A percentile compares a stretch with the other conserved stretches of the same genome.
Evolutionary conservation across 2,329 filamentous ascomycete species (phyloP).

Genomic region (Microdochium nivale): DNA sequence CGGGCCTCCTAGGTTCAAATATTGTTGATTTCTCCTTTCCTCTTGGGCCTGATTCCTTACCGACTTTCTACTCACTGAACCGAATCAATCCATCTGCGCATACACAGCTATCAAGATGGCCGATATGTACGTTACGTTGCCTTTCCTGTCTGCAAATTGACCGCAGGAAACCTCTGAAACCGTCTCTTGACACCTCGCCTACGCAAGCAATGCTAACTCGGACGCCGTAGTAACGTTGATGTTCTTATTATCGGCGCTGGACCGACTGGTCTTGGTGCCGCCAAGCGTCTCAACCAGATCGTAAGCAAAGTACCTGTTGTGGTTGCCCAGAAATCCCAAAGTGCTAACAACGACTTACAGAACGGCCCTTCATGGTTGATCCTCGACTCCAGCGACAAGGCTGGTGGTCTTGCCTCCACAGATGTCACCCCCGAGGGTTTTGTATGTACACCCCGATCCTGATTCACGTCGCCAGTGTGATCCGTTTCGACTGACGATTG

Average conservation of each 20-base stretch:
- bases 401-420: constrained; percentile 91
- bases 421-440: constrained; percentile 95
- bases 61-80: neutral
- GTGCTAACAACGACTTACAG: constrained; percentile 36
- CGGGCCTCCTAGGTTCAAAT: too few relatives aligned
- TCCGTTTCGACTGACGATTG: constrained; percentile 11
- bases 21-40: too few relatives aligned
- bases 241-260: constrained; percentile 97
- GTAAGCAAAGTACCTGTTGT: constrained; percentile 42
- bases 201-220: constrained; percentile 4
- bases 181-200: neutral
- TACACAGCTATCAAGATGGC: constrained; percentile 2
- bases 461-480: neutral
- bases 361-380: constrained; percentile 93
- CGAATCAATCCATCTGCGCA: neutral
- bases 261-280: constrained; percentile 93
- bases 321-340: neutral
- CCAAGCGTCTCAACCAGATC: constrained; percentile 94
- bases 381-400: constrained; percentile 82
- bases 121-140: constrained; percentile 1
- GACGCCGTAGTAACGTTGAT: constrained; percentile 67
- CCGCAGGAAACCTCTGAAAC: neutral
- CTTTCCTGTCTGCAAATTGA: neutral
- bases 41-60: neutral
- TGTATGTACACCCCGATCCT: constrained; percentile 52